Percentiles rank a stretch among this genome's conserved stretches.
phyloP scores from a whole-genome alignment of 1,284 basidiomycete genomes.

The Omphalotus olearius region DNA sequence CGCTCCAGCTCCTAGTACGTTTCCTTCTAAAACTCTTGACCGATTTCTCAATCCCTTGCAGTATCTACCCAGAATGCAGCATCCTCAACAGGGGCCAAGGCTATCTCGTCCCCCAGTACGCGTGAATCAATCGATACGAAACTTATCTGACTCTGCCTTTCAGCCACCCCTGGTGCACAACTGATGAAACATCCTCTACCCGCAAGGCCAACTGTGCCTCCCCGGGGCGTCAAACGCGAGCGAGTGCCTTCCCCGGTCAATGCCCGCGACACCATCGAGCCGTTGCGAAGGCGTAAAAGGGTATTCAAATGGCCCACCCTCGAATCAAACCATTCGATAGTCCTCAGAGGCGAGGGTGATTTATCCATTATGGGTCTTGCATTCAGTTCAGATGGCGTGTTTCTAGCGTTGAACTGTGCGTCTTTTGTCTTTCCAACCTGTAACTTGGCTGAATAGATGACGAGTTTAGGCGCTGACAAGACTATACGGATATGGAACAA shows the following conservation, averaged over 20 bases:
- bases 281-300: conserved; percentile 26
- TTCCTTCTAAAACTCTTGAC: too few species aligned
- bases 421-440: conserved; percentile 12
- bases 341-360: conserved; percentile 39
- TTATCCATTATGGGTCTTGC: conserved; percentile 38
- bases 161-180: too few species aligned
- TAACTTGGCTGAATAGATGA: background rate
- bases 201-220: too few species aligned
- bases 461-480: conserved; percentile 41
- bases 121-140: too few species aligned
- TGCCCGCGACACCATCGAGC: background rate
- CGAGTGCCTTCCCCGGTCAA: conserved; percentile 6
- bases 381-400: conserved; percentile 43
- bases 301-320: conserved; percentile 38
- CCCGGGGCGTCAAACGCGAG: conserved; percentile 33
- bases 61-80: too few species aligned
- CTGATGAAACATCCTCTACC: too few species aligned
- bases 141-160: too few species aligned
- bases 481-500: conserved; percentile 57
- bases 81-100: too few species aligned
- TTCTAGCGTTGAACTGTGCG: conserved; percentile 48
- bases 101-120: too few species aligned
- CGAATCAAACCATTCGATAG: conserved; percentile 29
- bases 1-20: too few species aligned
- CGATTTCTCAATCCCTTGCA: too few species aligned